Conservation (phyloP, 768 basidiomycete genomes). For the Lactarius psammicola region DNA sequence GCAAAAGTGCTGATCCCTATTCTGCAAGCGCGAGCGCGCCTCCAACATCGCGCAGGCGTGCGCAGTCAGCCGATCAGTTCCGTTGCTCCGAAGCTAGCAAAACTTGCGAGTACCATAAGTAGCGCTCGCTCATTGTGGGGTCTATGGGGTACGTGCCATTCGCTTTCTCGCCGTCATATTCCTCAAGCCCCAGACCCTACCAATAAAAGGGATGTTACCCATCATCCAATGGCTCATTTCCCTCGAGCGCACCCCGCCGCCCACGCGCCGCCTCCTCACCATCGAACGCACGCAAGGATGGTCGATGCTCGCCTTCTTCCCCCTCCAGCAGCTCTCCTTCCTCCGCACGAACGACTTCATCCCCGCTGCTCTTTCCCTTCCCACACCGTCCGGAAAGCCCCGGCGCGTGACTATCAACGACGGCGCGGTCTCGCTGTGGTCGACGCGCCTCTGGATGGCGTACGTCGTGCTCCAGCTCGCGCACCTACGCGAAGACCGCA, state of each 20-base stretch:
- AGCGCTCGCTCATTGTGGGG: constrained; percentile 75
- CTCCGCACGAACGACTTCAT: no score
- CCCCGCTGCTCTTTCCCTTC: no score
- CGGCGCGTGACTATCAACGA: no score
- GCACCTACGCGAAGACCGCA: constrained; percentile 67
- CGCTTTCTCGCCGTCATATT: neutral
- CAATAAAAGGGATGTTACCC: constrained; percentile 69
- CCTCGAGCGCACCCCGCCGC: no score
- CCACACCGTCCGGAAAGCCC: no score
- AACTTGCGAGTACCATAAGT: constrained; percentile 53
- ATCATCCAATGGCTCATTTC: constrained; percentile 79
- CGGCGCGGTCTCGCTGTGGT: constrained; percentile 59
- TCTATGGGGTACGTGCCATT: constrained; percentile 71
- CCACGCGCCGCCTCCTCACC: no score
- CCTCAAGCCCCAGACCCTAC: neutral
- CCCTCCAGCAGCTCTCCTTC: no score
- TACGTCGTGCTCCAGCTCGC: constrained; percentile 77
- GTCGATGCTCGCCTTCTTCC: no score
- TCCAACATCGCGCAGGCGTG: no score
- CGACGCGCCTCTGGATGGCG: constrained; percentile 76
- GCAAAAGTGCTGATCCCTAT: no score
- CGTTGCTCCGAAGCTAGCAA: constrained; percentile 51
- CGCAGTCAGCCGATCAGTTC: no score
- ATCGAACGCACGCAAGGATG: constrained; percentile 81
- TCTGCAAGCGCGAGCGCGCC: no score